phyloP scores from a whole-genome alignment of 768 basidiomycete species.

The Lyophyllum semitale region DNA sequence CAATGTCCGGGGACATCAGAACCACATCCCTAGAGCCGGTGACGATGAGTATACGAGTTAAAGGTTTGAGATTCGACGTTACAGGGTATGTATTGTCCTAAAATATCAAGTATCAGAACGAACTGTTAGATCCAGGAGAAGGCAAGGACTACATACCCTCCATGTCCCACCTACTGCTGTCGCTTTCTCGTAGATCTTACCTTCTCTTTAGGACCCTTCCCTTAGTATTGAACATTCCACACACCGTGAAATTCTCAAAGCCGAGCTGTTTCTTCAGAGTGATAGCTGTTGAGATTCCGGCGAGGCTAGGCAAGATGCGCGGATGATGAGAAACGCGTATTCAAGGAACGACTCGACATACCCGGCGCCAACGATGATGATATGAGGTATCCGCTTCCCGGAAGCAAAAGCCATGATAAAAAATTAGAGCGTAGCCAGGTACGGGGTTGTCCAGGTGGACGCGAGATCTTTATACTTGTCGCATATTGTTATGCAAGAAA shows the following conservation, averaged over 20 bases:
- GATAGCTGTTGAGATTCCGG: conserved; percentile 51
- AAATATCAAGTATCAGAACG: not conserved
- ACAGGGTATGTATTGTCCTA: conserved; percentile 62
- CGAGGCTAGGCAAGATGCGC: conserved; percentile 31
- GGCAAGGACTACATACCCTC: conserved; percentile 41
- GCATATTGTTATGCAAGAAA: not conserved
- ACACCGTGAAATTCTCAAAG: conserved; percentile 51
- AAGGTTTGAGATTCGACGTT: conserved; percentile 9
- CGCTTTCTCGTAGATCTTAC: conserved; percentile 55
- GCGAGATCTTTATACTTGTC: not conserved
- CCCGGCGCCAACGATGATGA: conserved; percentile 56
- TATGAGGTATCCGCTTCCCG: conserved; percentile 28
- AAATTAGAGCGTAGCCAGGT: no score
- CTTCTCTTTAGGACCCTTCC: not conserved
- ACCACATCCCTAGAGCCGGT: conserved; percentile 44
- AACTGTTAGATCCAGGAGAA: not conserved
- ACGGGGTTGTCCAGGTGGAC: no score
- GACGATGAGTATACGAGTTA: not conserved
- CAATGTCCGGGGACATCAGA: conserved; percentile 58
- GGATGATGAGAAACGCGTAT: not conserved
- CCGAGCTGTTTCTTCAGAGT: conserved; percentile 42
- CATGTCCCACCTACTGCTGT: conserved; percentile 54
- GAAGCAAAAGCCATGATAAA: conserved; percentile 15
- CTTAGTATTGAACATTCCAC: conserved; percentile 9
- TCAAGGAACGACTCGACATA: conserved; percentile 21